Conservation (phyloP, 2,329 filamentous ascomycete species). For the Microcyclosporella mali region DNA sequence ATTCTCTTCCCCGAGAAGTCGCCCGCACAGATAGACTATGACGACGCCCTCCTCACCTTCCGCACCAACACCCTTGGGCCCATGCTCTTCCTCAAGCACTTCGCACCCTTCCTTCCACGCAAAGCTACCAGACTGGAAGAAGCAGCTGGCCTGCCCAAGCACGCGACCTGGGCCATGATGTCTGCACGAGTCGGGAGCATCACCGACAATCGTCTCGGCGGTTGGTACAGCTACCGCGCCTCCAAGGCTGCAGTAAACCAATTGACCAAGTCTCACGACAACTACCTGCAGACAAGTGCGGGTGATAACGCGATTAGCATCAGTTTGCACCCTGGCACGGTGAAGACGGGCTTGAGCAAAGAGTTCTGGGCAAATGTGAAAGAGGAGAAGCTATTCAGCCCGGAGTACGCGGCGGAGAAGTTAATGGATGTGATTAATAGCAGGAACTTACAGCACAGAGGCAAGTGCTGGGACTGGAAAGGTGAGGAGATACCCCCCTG, state of each 20-base stretch:
- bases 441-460: constrained; percentile 48
- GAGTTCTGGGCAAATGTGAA: constrained; percentile 64
- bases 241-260: constrained; percentile 70
- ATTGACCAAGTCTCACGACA: constrained; percentile 64
- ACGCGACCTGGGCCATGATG: constrained; percentile 65
- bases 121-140: constrained; percentile 41
- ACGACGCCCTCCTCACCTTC: constrained; percentile 60
- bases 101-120: constrained; percentile 61
- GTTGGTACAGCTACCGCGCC: constrained; percentile 76
- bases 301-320: constrained; percentile 61
- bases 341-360: constrained; percentile 65
- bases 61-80: constrained; percentile 68
- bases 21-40: constrained; percentile 57
- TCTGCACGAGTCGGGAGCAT: constrained; percentile 72
- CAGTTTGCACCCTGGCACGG: constrained; percentile 72
- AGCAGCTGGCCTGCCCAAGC: constrained; percentile 37
- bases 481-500: constrained; percentile 57
- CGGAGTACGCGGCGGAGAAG: constrained; percentile 59
- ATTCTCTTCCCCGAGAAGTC: constrained; percentile 68
- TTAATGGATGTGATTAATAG: constrained; percentile 54
- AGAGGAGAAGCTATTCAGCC: constrained; percentile 58
- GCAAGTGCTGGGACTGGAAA: constrained; percentile 64
- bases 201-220: constrained; percentile 64
- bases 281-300: constrained; percentile 53
- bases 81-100: constrained; percentile 70